A percentile compares a stretch with the other conserved stretches of the same genome.
Evolutionary conservation across 495 filamentous ascomycete genomes (phyloP).

Genomic region (Annulohypoxylon nitens): DNA sequence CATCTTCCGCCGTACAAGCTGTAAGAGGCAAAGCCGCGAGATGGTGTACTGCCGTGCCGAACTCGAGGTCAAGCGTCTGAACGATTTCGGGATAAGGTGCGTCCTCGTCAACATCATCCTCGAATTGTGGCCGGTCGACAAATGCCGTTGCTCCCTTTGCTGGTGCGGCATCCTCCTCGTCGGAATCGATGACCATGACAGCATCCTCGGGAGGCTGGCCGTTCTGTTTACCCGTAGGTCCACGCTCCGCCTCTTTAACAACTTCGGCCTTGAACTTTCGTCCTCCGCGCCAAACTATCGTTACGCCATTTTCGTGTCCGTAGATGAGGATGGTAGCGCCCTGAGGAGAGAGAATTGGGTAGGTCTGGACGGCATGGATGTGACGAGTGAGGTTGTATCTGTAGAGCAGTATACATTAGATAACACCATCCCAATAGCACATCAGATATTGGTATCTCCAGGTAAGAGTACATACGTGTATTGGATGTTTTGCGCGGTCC

Average conservation of each 20-base stretch:
- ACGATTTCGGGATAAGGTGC: slow-evolving; percentile 67
- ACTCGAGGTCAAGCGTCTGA: slow-evolving; percentile 75
- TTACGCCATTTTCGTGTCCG: slow-evolving; percentile 82
- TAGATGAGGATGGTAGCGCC: slow-evolving; percentile 87
- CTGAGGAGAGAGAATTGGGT: slow-evolving; percentile 82
- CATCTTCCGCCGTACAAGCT: slow-evolving; percentile 57
- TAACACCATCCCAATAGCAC: neutral
- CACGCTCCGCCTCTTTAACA: slow-evolving; percentile 49
- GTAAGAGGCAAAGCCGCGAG: slow-evolving; percentile 70
- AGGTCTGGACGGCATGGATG: slow-evolving; percentile 77
- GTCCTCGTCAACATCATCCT: slow-evolving; percentile 55
- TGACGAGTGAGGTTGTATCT: slow-evolving; percentile 84
- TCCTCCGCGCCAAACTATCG: slow-evolving; percentile 85
- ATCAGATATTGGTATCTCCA: neutral
- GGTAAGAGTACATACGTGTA: slow-evolving; percentile 45
- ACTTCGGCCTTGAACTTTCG: slow-evolving; percentile 67
- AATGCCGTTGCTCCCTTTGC: slow-evolving; percentile 44
- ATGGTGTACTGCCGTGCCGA: slow-evolving; percentile 72
- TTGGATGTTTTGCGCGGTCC: slow-evolving; percentile 55
- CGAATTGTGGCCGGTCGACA: slow-evolving; percentile 62
- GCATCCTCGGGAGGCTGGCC: slow-evolving; percentile 63
- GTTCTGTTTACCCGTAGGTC: slow-evolving; percentile 57
- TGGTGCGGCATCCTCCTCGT: slow-evolving; percentile 70
- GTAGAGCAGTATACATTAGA: slow-evolving; percentile 26
- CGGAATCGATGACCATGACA: slow-evolving; percentile 84